Conservation (phyloP, 352 stramenopile species). For the Globisporangium emineosum region DNA sequence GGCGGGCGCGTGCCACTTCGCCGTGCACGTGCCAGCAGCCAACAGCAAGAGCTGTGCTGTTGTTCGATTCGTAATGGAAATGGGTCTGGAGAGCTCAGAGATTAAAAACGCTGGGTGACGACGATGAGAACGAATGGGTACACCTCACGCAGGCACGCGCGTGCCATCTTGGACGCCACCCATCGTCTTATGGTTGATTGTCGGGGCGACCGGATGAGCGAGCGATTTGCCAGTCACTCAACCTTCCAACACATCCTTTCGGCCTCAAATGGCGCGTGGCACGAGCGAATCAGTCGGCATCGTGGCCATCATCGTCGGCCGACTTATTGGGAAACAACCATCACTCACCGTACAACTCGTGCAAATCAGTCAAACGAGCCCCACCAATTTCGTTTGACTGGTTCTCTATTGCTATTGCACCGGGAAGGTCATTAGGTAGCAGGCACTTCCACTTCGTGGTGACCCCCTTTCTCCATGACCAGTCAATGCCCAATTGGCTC, state of each 20-base stretch:
- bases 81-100: not conserved
- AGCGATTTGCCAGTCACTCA: not conserved
- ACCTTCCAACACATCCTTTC: not conserved
- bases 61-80: not conserved
- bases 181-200: too few species aligned
- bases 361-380: not conserved
- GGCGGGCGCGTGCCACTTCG: not conserved
- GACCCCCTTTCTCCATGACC: too few species aligned
- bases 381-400: not conserved
- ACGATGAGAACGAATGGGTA: slow-evolving; percentile 1
- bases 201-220: slow-evolving; percentile 7
- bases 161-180: too few species aligned
- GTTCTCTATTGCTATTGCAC: not conserved
- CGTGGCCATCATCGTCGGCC: too few species aligned
- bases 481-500: too few species aligned
- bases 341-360: not conserved
- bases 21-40: slow-evolving; percentile 4
- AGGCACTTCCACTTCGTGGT: too few species aligned
- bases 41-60: not conserved
- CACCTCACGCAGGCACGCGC: not conserved
- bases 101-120: slow-evolving; percentile 8
- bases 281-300: not conserved
- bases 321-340: not conserved
- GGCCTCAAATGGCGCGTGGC: not conserved
- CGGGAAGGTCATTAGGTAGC: too few species aligned